Percentiles rank a stretch among this genome's conserved stretches.
These are phyloP conservation scores for Ustilago lituana DNA, from an alignment of 1,284 basidiomycete genomes.

Conservation along the genomic window DNA sequence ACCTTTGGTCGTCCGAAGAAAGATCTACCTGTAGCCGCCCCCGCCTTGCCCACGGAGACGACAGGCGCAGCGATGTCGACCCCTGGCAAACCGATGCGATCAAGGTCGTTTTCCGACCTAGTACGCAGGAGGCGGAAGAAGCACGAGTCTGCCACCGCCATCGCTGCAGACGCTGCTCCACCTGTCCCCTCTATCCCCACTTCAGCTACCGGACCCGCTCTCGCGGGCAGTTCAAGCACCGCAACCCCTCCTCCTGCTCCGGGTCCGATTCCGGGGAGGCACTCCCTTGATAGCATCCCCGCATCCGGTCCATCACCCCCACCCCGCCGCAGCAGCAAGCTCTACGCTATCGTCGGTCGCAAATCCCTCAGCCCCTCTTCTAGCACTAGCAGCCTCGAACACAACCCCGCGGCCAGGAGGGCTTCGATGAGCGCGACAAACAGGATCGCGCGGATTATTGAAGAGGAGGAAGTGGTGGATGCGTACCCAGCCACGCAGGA, in stretches of 20 bases:
- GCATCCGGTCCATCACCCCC: slow-evolving; percentile 23
- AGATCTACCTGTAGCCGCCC: not conserved
- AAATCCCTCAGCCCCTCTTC: not conserved
- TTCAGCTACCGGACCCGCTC: not conserved
- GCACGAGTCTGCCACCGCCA: not conserved
- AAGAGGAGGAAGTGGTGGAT: slow-evolving; percentile 16
- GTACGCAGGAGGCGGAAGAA: slow-evolving; percentile 17
- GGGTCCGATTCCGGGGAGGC: too few species aligned
- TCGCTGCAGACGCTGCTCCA: not conserved
- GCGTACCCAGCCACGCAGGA: not conserved
- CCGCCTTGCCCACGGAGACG: not conserved
- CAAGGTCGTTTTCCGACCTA: slow-evolving; percentile 14
- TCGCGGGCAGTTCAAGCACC: not conserved
- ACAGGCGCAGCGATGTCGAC: not conserved
- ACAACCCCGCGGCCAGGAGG: too few species aligned
- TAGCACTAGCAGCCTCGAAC: not conserved
- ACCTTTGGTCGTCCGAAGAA: not conserved
- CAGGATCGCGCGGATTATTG: slow-evolving; percentile 14
- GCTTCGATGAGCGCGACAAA: too few species aligned
- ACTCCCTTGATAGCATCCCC: slow-evolving; percentile 20
- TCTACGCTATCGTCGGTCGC: slow-evolving; percentile 7
- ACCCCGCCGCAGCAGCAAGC: slow-evolving; percentile 22
- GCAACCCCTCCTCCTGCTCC: not conserved
- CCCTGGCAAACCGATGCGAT: not conserved
- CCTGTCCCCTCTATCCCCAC: too few species aligned